A percentile compares a stretch with the other conserved stretches of the same genome.
Conservation (phyloP, 768 basidiomycete species). For the Kwoniella newhampshirensis region DNA sequence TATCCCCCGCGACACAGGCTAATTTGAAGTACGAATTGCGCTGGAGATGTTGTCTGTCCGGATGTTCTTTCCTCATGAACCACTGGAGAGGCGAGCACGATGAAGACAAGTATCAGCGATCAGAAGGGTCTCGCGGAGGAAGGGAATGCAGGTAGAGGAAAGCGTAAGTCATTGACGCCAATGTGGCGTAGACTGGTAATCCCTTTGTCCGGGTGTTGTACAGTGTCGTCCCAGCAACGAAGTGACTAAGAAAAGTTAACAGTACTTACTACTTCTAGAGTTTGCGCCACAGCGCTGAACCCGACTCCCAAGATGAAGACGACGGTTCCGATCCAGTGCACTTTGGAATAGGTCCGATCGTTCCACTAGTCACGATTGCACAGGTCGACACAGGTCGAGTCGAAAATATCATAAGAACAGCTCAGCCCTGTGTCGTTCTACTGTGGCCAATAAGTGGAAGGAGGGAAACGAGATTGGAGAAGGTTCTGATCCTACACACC, state of each 20-base stretch:
- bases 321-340: slow-evolving; percentile 32
- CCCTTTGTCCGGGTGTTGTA: no score
- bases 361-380: slow-evolving; percentile 24
- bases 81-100: slow-evolving; percentile 9
- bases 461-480: neutral
- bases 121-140: no score
- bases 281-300: slow-evolving; percentile 49
- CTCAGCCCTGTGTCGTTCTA: no score
- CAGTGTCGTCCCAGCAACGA: no score
- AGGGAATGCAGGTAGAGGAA: no score
- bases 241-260: neutral
- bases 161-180: no score
- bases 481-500: slow-evolving; percentile 21
- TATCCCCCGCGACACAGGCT: slow-evolving; percentile 39
- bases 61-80: slow-evolving; percentile 43
- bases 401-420: no score
- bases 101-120: no score
- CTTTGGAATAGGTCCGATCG: slow-evolving; percentile 31
- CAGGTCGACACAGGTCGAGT: neutral
- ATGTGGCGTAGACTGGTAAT: no score
- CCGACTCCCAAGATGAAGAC: slow-evolving; percentile 52
- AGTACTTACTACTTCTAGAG: slow-evolving; percentile 40
- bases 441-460: no score
- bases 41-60: slow-evolving; percentile 42
- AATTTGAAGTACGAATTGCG: slow-evolving; percentile 50